Evolutionary conservation across 768 basidiomycete species (phyloP).

Genomic region (Butyriboletus loyo): DNA sequence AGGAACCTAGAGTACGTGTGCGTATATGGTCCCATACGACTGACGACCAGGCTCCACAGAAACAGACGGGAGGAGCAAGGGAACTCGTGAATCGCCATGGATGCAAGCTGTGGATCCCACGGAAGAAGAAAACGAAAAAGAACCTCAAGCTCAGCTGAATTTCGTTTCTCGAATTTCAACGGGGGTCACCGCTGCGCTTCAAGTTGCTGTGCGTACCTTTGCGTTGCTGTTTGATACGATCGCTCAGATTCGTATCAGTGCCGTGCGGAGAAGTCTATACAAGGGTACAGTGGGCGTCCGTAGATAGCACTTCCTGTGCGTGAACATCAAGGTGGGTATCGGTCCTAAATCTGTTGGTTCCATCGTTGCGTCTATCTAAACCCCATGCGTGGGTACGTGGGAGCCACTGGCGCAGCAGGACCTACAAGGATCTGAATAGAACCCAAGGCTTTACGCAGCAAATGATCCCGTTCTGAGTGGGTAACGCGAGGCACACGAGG

Average conservation of each 20-base stretch:
- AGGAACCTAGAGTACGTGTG: background rate
- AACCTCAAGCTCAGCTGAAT: background rate
- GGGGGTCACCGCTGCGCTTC: background rate
- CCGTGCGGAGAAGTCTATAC: background rate
- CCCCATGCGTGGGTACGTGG: constrained; percentile 2
- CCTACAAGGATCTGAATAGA: background rate
- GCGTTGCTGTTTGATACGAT: background rate
- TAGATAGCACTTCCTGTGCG: constrained; percentile 12
- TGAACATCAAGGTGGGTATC: background rate
- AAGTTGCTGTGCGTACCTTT: background rate
- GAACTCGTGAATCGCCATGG: background rate
- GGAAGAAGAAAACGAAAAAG: background rate
- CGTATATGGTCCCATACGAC: background rate
- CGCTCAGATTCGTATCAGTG: background rate
- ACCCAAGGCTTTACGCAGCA: background rate
- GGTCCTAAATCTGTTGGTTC: background rate
- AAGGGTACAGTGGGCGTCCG: background rate
- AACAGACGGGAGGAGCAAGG: background rate
- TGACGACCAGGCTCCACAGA: background rate
- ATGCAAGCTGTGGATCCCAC: background rate
- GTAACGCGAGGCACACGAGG: background rate
- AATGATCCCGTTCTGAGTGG: background rate
- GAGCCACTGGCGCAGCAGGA: background rate
- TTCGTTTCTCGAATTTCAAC: background rate
- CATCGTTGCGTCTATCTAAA: background rate